Conservation (phyloP, 1,284 basidiomycete species). For the Polyporus tsugae region DNA sequence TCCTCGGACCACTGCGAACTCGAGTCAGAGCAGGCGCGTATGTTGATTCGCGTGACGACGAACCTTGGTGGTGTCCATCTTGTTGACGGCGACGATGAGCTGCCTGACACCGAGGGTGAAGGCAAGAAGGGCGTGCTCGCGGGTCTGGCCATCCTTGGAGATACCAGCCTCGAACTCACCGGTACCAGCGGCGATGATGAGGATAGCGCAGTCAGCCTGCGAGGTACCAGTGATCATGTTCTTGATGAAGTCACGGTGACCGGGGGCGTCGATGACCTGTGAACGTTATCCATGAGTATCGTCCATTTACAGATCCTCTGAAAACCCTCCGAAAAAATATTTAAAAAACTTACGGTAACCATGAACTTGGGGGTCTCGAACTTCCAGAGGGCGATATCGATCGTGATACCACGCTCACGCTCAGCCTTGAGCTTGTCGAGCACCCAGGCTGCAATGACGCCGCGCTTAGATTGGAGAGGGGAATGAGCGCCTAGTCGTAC, state of each 20-base stretch:
- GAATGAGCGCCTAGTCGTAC: conserved; percentile 42
- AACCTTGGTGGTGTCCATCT: conserved; percentile 99
- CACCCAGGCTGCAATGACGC: conserved; percentile 84
- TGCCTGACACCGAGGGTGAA: conserved; percentile 99
- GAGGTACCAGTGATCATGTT: conserved; percentile 99
- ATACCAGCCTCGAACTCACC: conserved; percentile 99
- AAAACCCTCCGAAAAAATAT: conserved; percentile 16
- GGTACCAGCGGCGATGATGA: conserved; percentile 99
- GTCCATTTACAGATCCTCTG: background rate
- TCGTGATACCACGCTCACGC: conserved; percentile 99
- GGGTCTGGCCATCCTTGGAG: conserved; percentile 99
- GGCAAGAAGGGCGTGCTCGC: conserved; percentile 99
- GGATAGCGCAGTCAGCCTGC: conserved; percentile 99
- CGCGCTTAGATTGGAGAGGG: conserved; percentile 23
- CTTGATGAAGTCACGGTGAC: conserved; percentile 99
- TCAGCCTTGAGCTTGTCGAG: conserved; percentile 99
- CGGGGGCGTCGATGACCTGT: conserved; percentile 97
- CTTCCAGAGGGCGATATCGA: conserved; percentile 99
- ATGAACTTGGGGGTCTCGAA: conserved; percentile 96
- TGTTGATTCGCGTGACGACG: conserved; percentile 25
- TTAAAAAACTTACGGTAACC: conserved; percentile 80
- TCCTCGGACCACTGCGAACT: conserved; percentile 91
- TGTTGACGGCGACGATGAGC: conserved; percentile 99
- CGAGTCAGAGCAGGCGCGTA: too few relatives aligned
- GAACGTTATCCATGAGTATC: conserved; percentile 17